Conservation (phyloP, 805 yeast genomes). For the Nakazawaea wyomingensis region DNA sequence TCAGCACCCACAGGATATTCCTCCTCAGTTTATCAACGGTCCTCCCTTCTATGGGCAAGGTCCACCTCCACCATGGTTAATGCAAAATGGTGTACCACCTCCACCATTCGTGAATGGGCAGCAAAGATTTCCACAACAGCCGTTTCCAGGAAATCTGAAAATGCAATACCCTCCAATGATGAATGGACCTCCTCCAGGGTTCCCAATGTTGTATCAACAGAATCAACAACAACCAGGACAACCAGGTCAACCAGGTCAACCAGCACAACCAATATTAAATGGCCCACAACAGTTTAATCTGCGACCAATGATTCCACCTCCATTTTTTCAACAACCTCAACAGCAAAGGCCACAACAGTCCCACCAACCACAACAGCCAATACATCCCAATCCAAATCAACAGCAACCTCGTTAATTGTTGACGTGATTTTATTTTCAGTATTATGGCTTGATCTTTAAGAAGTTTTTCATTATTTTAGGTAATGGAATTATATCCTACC, state of each 20-base stretch:
- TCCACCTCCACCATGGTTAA: conserved; percentile 13
- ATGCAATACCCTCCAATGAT: conserved; percentile 6
- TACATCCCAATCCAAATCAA: conserved; percentile 8
- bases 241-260: conserved; percentile 10
- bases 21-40: conserved; percentile 13
- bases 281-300: conserved; percentile 12
- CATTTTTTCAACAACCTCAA: conserved; percentile 14
- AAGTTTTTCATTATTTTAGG: no score
- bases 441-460: no score
- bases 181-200: conserved; percentile 12
- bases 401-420: conserved; percentile 1
- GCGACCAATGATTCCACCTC: conserved; percentile 14
- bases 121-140: conserved; percentile 8
- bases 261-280: neutral
- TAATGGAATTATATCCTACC: no score
- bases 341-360: conserved; percentile 15
- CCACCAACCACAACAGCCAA: conserved; percentile 17
- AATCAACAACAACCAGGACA: conserved; percentile 13
- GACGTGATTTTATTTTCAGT: neutral
- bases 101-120: conserved; percentile 3
- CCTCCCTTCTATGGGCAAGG: conserved; percentile 9
- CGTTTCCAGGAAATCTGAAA: conserved; percentile 1
- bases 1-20: conserved; percentile 1
- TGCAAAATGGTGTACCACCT: conserved; percentile 1
- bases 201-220: conserved; percentile 9